Base-by-base conservation (phyloP, 2,329 filamentous ascomycete species). In the Huntiella moniliformis region DNA sequence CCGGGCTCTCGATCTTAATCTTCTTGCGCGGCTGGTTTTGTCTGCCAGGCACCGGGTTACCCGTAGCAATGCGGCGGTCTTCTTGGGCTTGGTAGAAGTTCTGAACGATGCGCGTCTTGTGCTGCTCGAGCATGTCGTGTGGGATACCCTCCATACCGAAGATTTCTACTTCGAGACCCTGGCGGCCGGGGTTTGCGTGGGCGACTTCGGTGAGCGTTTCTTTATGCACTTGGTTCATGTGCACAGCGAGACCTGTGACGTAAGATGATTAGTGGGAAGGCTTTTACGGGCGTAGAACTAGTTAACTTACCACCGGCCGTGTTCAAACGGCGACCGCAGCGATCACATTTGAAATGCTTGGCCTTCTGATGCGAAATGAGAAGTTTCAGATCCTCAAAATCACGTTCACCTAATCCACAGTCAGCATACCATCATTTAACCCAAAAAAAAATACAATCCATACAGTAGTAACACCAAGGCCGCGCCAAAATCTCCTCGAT, bases 191-290 rank as follows among this genome's bases (percentile, higher is more conserved):
- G 3, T 95, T 72, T 42, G 91, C 86, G 69, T 96, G 95, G 55
- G 95, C 88, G 57, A 98, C 86, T 38, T 77, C 75, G 15, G 74
- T 77, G 42, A 96, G 72, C 28, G 79, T 82, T 61, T 95, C 87
- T 62, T 98, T 98, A 68, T 98, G 91, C 41, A 98, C 91, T 61
- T 98, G 91, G 59, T 88, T 92, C 84, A 96, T 82, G 61, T 98
- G 91, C 46, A 98, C 91, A 33, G 82, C 83, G 50, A 98, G 75
- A 67, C 91, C 86, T 93, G 6, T 22, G 5, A 16, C 54, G 15
- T 44, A 42, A 36, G 16, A 18, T 37, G 3, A 38, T 44, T 28
- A 35, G 32, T 15, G 32, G 31, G n/a, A 33, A 16, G 36, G 43
- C 50, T 16, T 13, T 15, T 8, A 38, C 35, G 36, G 12, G 11